phyloP scores from a whole-genome alignment of 129 eudicot species.

The Kitagawia praeruptora region DNA sequence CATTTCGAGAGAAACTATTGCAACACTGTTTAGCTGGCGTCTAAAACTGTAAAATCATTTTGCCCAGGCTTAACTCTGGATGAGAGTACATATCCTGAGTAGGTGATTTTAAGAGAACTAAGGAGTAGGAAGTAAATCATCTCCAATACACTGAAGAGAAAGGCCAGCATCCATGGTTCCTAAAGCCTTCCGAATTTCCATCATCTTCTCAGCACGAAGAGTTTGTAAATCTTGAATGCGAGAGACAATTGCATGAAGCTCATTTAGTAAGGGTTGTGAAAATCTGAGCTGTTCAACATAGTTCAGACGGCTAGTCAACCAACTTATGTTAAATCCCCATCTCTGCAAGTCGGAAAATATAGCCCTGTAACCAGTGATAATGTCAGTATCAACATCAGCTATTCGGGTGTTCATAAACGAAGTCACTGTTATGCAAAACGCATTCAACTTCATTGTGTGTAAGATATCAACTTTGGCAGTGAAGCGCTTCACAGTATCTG shows the following conservation, averaged over 20 bases:
- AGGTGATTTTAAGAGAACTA: neutral
- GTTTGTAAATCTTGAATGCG: neutral
- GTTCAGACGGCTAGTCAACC: neutral
- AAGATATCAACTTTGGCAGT: neutral
- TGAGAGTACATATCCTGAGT: neutral
- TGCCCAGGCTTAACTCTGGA: too few species aligned
- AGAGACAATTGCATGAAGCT: neutral
- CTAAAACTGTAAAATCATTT: neutral
- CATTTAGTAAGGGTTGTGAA: neutral
- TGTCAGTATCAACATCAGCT: neutral
- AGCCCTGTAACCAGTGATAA: neutral
- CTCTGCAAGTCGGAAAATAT: neutral
- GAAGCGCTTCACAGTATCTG: neutral
- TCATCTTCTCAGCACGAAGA: neutral
- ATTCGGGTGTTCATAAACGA: neutral
- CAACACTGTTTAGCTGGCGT: neutral
- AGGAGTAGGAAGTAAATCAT: neutral
- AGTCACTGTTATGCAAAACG: constrained; percentile 1
- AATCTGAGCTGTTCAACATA: neutral
- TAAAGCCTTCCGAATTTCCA: neutral
- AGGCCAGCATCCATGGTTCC: constrained; percentile 2
- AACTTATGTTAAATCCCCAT: constrained; percentile 2
- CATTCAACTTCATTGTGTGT: neutral
- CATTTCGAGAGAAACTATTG: neutral
- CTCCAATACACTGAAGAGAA: neutral